Evolutionary conservation across 176 grass and related monocot genomes (phyloP), one percentile per base, ranked within the genome.

Genomic region (Luzula sylvatica): DNA sequence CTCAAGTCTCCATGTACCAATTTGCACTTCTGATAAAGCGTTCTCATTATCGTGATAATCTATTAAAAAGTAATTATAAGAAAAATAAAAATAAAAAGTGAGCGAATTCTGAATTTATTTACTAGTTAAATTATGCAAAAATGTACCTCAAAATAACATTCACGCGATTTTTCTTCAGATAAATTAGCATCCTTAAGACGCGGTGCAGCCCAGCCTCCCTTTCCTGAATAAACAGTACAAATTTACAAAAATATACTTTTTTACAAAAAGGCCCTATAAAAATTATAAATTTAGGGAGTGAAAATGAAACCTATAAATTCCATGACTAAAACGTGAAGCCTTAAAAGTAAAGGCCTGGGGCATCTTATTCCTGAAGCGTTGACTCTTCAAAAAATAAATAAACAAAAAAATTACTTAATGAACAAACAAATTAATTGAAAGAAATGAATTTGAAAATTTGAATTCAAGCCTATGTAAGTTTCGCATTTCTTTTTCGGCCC

Each of bases 1-100:
- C 92, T 98, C 60, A 98, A 74, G 72, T 98, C 92, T 65, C 92
- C 92, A 68, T 98, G 92, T 15, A 98, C 92, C 56, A 98, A 58
- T 65, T 98, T 89, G 71, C 92, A 98, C 55, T 90, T 90, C 60
- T 98, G 92, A 58, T 86, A 90, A 6, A 96, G 58, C 56, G 67
- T 80, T 41, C 85, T 69, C 85, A 98, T 98, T 46, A 52, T 78
- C 38, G 85, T 98, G 69, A 90, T 74, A 50, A 98, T 89, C 92
- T 96, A 70, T 61, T 42, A 11, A 80, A 65, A 51, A 25, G 5
- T 28, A 56, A 45, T n/a, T n/a, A 44, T 66, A 70, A 70, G 26
- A 77, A 44, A 70, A 59, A 9, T 29, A 52, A 50, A 77, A 18
- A 74, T 50, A 14, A 57, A 15, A 53, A 50, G 46, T 53, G n/a